These are phyloP conservation scores for Castanospermum australe DNA, from an alignment of 306 rosid species.

Conservation along the genomic window DNA sequence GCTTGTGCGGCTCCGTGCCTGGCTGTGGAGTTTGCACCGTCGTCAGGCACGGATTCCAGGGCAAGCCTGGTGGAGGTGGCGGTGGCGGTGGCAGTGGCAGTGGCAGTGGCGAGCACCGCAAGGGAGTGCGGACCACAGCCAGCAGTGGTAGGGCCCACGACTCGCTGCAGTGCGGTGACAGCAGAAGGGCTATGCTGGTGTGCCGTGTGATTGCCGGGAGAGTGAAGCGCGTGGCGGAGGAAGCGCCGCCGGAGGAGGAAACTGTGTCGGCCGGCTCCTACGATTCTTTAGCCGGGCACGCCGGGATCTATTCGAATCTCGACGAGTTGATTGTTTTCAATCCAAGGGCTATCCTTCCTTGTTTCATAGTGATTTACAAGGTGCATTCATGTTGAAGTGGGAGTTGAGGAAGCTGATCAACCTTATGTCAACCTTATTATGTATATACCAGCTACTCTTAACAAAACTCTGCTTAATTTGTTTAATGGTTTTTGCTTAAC, in stretches of 20 bases:
- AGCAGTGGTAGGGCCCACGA: conserved; percentile 97
- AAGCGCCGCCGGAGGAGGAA: conserved; percentile 52
- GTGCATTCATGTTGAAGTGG: conserved; percentile 41
- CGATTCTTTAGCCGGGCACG: conserved; percentile 72
- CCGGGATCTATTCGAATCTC: conserved; percentile 75
- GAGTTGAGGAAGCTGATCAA: too few relatives aligned
- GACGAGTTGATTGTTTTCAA: conserved; percentile 80
- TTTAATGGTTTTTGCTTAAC: conserved; percentile 12
- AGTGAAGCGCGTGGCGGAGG: conserved; percentile 67
- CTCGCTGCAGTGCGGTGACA: conserved; percentile 35
- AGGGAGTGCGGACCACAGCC: conserved; percentile 82
- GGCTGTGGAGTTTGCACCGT: conserved; percentile 82
- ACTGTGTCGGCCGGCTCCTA: conserved; percentile 41
- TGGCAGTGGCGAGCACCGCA: conserved; percentile 13
- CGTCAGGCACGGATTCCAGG: conserved; percentile 74
- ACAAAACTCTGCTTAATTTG: neutral
- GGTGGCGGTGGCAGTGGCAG: neutral
- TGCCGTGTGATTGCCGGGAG: conserved; percentile 96
- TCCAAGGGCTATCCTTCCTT: conserved; percentile 88
- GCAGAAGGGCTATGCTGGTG: conserved; percentile 80
- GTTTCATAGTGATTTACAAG: conserved; percentile 85
- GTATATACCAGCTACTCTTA: neutral
- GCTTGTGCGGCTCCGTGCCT: conserved; percentile 63
- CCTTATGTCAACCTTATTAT: neutral
- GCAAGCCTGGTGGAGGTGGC: neutral